A percentile compares a stretch with the other conserved stretches of the same genome.
Conservation (phyloP, 75 land plant species). For the Cryptomeria japonica region DNA sequence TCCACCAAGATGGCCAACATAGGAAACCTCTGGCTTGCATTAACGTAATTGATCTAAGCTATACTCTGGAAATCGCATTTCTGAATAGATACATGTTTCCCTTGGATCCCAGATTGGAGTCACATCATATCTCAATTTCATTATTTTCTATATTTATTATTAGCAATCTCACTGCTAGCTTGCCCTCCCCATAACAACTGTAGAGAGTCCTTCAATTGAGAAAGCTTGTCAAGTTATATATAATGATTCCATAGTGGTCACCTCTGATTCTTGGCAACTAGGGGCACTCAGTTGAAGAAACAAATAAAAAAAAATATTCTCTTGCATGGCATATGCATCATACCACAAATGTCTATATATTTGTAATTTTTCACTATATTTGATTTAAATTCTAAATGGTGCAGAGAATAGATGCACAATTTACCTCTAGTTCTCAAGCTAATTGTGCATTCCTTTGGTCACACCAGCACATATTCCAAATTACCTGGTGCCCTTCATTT, state of each 20-base stretch:
- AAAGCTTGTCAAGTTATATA: neutral
- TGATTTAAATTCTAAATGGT: neutral
- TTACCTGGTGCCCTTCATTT: slow-evolving; percentile 39
- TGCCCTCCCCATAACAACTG: neutral
- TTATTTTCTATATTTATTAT: neutral
- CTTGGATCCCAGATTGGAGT: neutral
- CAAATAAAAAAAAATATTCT: neutral
- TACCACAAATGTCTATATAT: neutral
- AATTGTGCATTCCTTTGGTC: neutral
- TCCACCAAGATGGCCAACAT: neutral
- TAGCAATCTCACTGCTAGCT: neutral
- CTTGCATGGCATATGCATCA: neutral
- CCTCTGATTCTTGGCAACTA: neutral
- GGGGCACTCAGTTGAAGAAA: neutral
- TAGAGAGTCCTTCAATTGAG: neutral
- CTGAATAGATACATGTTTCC: neutral
- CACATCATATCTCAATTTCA: neutral
- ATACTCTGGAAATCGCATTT: neutral
- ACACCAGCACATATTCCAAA: slow-evolving; percentile 44
- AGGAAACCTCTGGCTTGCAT: neutral
- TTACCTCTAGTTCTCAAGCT: slow-evolving; percentile 15
- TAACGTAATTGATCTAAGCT: neutral
- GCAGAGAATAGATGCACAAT: neutral
- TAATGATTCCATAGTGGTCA: neutral
- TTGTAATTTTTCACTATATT: neutral